Percentiles rank a stretch among this genome's conserved stretches.
phyloP scores from a whole-genome alignment of 2,329 filamentous ascomycete species.

The Trichoderma asperellum region DNA sequence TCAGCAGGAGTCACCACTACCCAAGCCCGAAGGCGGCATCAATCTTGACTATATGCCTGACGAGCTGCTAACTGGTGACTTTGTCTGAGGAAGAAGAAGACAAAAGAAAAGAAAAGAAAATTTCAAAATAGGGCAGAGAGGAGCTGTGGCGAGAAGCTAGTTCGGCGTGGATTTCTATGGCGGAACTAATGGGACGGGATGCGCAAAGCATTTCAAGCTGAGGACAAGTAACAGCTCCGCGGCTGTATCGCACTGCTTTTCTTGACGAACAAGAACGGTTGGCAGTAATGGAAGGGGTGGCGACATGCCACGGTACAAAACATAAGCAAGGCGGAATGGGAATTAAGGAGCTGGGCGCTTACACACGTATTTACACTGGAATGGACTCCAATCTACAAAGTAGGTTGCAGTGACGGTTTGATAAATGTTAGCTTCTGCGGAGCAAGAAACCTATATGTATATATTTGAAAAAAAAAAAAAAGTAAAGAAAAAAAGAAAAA shows the following conservation, averaged over 20 bases:
- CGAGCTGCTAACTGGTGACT: slow-evolving; percentile 36
- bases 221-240: no score
- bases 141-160: not conserved
- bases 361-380: not conserved
- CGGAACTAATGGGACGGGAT: not conserved
- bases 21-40: slow-evolving; percentile 17
- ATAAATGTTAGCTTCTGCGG: not conserved
- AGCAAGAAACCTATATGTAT: not conserved
- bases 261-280: not conserved
- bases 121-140: not conserved
- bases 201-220: not conserved
- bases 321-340: not conserved
- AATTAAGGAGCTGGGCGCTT: not conserved
- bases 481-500: not conserved
- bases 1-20: not conserved
- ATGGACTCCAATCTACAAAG: not conserved
- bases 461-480: not conserved
- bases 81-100: not conserved
- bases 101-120: not conserved
- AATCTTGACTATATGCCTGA: slow-evolving; percentile 45
- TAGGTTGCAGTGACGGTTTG: not conserved
- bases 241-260: not conserved
- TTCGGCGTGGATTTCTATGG: not conserved
- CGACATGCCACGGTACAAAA: not conserved
- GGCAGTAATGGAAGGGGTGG: not conserved